Evolutionary conservation across 2,329 filamentous ascomycete genomes (phyloP).

Genomic region (Macrophomina pseudophaseolina): DNA sequence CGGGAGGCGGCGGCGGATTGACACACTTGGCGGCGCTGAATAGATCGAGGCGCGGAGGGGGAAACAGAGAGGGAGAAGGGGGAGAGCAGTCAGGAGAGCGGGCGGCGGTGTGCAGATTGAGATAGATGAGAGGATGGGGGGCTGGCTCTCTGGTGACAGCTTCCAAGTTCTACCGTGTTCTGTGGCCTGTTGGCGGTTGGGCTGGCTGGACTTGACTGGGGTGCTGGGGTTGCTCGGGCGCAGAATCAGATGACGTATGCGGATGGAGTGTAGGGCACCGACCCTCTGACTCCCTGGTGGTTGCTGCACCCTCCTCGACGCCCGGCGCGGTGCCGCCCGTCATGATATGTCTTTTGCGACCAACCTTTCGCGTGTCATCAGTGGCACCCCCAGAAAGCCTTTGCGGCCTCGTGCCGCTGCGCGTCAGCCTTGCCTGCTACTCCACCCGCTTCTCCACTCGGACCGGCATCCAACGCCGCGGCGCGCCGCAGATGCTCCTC

Average conservation of each 20-base stretch:
- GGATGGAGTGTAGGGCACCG: neutral
- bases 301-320: neutral
- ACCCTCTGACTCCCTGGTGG: neutral
- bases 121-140: neutral
- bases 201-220: neutral
- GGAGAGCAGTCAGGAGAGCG: slow-evolving; percentile 11
- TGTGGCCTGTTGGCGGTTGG: slow-evolving; percentile 10
- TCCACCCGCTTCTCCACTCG: neutral
- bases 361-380: slow-evolving; percentile 6
- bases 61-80: slow-evolving; percentile 1
- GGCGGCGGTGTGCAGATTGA: too few species aligned
- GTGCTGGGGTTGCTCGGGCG: slow-evolving; percentile 10
- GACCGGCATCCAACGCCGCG: neutral
- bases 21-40: slow-evolving; percentile 6
- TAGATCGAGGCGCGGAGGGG: neutral
- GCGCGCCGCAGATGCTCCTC: neutral
- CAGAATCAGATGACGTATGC: slow-evolving; percentile 24
- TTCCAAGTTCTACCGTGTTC: slow-evolving; percentile 27
- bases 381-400: slow-evolving; percentile 3
- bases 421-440: slow-evolving; percentile 8
- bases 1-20: slow-evolving; percentile 10
- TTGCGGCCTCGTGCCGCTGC: slow-evolving; percentile 15
- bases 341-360: slow-evolving; percentile 3
- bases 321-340: slow-evolving; percentile 8
- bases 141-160: slow-evolving; percentile 22